Conservation (phyloP, 352 stramenopile genomes). For the Phytophthora europaea region DNA sequence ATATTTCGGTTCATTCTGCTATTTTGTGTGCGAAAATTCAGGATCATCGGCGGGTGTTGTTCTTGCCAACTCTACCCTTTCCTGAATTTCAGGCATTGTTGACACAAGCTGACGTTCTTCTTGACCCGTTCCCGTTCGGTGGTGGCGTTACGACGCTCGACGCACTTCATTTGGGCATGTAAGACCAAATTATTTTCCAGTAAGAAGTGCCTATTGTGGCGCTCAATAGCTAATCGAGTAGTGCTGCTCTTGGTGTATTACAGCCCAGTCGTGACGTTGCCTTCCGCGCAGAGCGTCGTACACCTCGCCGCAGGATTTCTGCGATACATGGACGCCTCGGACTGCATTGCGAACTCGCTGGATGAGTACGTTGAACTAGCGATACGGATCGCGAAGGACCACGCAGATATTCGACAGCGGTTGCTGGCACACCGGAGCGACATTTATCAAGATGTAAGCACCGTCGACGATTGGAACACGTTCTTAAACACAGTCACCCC, state of each 20-base stretch:
- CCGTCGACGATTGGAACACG: constrained; percentile 48
- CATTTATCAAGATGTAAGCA: constrained; percentile 41
- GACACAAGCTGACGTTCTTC: constrained; percentile 66
- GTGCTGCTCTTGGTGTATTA: neutral
- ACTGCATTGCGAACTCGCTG: constrained; percentile 49
- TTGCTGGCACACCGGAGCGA: constrained; percentile 30
- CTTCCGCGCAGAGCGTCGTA: constrained; percentile 58
- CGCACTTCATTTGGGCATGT: constrained; percentile 79
- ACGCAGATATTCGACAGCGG: constrained; percentile 20
- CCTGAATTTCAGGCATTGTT: constrained; percentile 67
- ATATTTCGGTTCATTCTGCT: neutral
- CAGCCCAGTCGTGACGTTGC: constrained; percentile 70
- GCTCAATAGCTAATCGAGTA: neutral
- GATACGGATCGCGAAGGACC: constrained; percentile 44
- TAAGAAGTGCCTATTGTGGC: neutral
- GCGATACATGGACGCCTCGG: constrained; percentile 59
- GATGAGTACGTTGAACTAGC: constrained; percentile 54
- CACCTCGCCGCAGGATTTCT: constrained; percentile 72
- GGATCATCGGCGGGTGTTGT: constrained; percentile 55
- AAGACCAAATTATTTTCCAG: constrained; percentile 22
- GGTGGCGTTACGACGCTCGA: constrained; percentile 89
- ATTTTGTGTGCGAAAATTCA: constrained; percentile 5
- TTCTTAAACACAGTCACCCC: constrained; percentile 38
- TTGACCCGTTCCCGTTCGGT: constrained; percentile 89
- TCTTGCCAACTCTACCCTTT: constrained; percentile 70